Percentiles rank a stretch among this genome's conserved stretches.
phyloP scores from a whole-genome alignment of 179 eudicot species.

The Actinidia arguta region DNA sequence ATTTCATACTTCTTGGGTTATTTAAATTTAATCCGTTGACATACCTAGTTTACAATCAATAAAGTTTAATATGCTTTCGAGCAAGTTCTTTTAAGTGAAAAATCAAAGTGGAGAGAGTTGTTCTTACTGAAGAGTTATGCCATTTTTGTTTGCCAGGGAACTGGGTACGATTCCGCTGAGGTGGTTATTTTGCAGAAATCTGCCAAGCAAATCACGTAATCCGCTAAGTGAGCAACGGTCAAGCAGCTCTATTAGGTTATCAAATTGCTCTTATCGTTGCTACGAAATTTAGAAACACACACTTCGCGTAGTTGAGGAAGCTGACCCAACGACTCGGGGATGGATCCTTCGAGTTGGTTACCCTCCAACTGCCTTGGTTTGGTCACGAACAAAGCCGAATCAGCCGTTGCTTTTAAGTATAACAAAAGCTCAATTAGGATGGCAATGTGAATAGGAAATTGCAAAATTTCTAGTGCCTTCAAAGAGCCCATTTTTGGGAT shows the following conservation, averaged over 20 bases:
- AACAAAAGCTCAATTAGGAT: neutral
- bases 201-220: conserved; percentile 30
- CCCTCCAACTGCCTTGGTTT: conserved; percentile 81
- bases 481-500: conserved; percentile 69
- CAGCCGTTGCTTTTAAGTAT: neutral
- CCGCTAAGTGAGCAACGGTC: neutral
- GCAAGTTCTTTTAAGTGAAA: neutral
- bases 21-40: too few species aligned
- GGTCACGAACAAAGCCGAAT: neutral
- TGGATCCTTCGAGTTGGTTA: conserved; percentile 74
- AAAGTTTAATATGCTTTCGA: neutral
- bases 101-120: neutral
- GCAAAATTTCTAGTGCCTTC: conserved; percentile 65
- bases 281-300: conserved; percentile 36
- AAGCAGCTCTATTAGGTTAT: neutral
- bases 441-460: conserved; percentile 28
- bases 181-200: conserved; percentile 76
- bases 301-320: conserved; percentile 72
- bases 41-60: neutral
- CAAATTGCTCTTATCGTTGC: neutral
- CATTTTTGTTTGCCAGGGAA: conserved; percentile 31
- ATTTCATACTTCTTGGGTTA: too few species aligned
- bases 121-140: conserved; percentile 32
- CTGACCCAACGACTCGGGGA: conserved; percentile 63
- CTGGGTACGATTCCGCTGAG: conserved; percentile 48